Evolutionary conservation across 805 yeast species (phyloP).

Genomic region (Nakazawaea peltata): DNA sequence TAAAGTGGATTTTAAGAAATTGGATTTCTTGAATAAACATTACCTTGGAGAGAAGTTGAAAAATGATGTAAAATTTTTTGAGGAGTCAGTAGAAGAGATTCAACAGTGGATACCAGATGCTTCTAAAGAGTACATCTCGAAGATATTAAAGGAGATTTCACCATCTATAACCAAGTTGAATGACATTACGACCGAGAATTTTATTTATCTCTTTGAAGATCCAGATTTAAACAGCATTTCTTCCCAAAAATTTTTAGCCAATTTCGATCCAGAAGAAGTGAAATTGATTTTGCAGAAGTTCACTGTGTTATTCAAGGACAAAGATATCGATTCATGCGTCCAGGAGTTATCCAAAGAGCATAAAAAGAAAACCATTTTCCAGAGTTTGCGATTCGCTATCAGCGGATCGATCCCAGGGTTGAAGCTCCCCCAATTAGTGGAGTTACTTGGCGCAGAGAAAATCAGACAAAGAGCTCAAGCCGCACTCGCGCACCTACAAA

Average conservation of each 20-base stretch:
- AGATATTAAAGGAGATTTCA: conserved; percentile 36
- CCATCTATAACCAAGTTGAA: conserved; percentile 42
- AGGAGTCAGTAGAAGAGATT: conserved; percentile 23
- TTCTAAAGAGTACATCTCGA: conserved; percentile 23
- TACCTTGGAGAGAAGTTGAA: conserved; percentile 42
- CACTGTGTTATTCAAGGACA: conserved; percentile 6
- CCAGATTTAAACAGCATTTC: conserved; percentile 19
- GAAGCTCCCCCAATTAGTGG: conserved; percentile 49
- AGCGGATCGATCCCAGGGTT: conserved; percentile 68
- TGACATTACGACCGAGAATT: conserved; percentile 38
- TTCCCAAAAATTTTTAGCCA: conserved; percentile 23
- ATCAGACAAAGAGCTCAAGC: conserved; percentile 18
- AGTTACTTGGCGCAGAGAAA: conserved; percentile 42
- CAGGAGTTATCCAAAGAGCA: conserved; percentile 3
- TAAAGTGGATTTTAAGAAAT: conserved; percentile 74
- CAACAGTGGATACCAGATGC: conserved; percentile 13
- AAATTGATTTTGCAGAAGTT: conserved; percentile 10
- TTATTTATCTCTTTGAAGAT: conserved; percentile 39
- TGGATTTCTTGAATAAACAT: conserved; percentile 68
- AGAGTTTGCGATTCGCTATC: conserved; percentile 56
- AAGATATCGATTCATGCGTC: conserved; percentile 1
- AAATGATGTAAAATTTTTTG: conserved; percentile 25
- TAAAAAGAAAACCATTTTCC: conserved; percentile 39
- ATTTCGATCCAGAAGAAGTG: conserved; percentile 12
- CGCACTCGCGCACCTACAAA: conserved; percentile 5